Base-by-base conservation (phyloP, 805 yeast species). In the Komagataella pastoris region DNA sequence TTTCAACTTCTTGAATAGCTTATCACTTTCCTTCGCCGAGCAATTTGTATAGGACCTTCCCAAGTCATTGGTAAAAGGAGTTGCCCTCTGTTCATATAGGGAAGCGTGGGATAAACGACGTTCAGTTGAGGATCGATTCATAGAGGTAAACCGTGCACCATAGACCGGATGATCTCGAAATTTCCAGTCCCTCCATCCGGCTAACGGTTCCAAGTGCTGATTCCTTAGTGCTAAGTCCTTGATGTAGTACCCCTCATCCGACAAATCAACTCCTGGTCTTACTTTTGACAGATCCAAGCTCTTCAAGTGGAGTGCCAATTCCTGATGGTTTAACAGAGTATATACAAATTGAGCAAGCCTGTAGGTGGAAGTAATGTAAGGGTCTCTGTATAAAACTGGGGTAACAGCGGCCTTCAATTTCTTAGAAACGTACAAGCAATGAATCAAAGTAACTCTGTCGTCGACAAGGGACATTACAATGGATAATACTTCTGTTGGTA, bases 151-250 rank as follows among this genome's bases (percentile, higher is more conserved):
- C 21, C 47, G 19, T 7, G 47, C 10, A 1, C 76, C 71, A 60
- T 83, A 83, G 43, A 85, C 63, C 1, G 91, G 87, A 64, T 84
- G 89, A 50, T 76, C 77, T 55, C 87, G 75, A 59, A 75, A 83
- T 59, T 87, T 84, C 95, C 96, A 88, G 63, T 88, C 96, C 61
- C 96, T 74, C 97, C 97, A 88, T 7, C 91, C 84, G 0, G 96
- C 96, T 50, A 76, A 65, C 1, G 81, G 75, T 46, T 56, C 54
- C 17, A 55, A 53, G 10, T 58, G 55, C 19, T 54, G 50, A 23
- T 46, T 46, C 14, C 47, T 21, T 10, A 21, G 23, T 17, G 30
- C 47, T 17, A 24, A 21, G 12, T 18, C 47, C 18, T 47, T 46
- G 47, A 54, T 43, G 23, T 59, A 54, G 36, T 56, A 53, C 1